Conservation (phyloP, 169 alveolate genomes). For the Plasmodium vivax region DNA sequence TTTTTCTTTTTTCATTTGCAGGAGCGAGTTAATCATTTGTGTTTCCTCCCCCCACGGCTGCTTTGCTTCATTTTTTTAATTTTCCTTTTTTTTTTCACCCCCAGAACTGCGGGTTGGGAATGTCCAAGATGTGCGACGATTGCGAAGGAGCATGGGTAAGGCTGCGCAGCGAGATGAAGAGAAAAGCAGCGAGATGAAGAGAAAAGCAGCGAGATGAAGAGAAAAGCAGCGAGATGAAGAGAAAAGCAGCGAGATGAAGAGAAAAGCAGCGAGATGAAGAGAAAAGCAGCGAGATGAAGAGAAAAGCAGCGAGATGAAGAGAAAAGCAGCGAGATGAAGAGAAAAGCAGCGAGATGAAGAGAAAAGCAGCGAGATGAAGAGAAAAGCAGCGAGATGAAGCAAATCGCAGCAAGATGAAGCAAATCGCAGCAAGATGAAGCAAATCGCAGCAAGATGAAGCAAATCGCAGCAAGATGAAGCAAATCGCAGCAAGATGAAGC, state of each 20-base stretch:
- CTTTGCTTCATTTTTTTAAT: not conserved
- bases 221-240: not conserved
- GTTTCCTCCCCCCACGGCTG: not conserved
- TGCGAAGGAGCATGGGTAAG: slow-evolving; percentile 74
- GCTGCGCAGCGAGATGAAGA: not conserved
- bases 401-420: too few relatives aligned
- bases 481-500: too few relatives aligned
- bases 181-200: not conserved
- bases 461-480: too few relatives aligned
- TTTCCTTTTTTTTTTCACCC: not conserved
- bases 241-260: not conserved
- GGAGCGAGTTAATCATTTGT: not conserved
- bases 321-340: too few relatives aligned
- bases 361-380: too few relatives aligned
- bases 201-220: not conserved
- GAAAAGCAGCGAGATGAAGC: too few relatives aligned
- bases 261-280: too few relatives aligned
- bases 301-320: too few relatives aligned
- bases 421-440: too few relatives aligned
- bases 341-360: too few relatives aligned
- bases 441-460: too few relatives aligned
- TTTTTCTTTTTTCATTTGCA: not conserved
- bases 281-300: too few relatives aligned
- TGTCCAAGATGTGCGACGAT: slow-evolving; percentile 58
- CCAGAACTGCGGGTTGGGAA: slow-evolving; percentile 67